A percentile compares a stretch with the other conserved stretches of the same genome.
Conservation (phyloP, 2,329 filamentous ascomycete genomes). For the Esteya vermicola region DNA sequence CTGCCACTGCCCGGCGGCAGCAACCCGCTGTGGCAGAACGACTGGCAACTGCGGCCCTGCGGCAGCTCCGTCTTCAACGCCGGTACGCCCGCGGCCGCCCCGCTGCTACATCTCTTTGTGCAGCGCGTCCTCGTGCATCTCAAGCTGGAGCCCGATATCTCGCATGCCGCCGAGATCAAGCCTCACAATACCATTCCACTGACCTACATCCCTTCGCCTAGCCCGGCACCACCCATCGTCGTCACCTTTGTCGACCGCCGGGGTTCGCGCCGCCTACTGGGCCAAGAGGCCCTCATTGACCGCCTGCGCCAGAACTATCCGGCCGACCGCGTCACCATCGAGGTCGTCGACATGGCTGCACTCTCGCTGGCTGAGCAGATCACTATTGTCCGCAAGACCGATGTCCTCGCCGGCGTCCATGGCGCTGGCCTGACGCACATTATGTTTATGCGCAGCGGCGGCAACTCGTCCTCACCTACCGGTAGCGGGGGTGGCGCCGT, state of each 20-base stretch:
- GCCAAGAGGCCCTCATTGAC: not conserved
- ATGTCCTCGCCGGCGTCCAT: slow-evolving; percentile 27
- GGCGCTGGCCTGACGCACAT: slow-evolving; percentile 27
- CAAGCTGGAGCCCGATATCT: not conserved
- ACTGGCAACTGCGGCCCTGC: slow-evolving; percentile 21
- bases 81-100: slow-evolving; percentile 11
- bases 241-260: slow-evolving; percentile 12
- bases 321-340: not conserved
- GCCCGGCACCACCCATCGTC: too few species aligned
- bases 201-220: too few species aligned
- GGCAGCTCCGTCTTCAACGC: not conserved
- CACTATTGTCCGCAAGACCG: slow-evolving; percentile 19
- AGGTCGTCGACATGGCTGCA: slow-evolving; percentile 21
- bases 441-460: slow-evolving; percentile 21
- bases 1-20: slow-evolving; percentile 24
- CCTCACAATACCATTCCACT: too few species aligned
- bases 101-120: slow-evolving; percentile 17
- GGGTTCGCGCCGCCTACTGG: slow-evolving; percentile 13
- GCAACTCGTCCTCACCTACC: too few species aligned
- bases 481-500: slow-evolving; percentile 18
- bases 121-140: not conserved
- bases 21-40: slow-evolving; percentile 27
- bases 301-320: not conserved
- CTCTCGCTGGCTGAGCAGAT: slow-evolving; percentile 23
- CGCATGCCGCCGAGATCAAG: too few species aligned